Evolutionary conservation across 495 filamentous ascomycete genomes (phyloP).

Genomic region (Durotheca rogersii): DNA sequence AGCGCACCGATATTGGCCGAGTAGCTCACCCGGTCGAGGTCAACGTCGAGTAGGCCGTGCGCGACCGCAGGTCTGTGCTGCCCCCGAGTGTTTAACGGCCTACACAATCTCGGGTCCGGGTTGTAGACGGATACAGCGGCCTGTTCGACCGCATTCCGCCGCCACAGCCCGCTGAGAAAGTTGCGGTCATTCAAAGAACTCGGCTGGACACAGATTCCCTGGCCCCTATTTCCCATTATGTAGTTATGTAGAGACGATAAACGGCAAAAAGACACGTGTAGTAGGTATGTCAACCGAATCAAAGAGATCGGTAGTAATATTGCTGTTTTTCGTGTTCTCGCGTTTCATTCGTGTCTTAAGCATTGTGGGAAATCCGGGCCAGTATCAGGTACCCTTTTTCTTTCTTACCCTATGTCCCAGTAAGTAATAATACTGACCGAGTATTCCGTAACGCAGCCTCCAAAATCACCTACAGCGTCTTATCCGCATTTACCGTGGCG

Average conservation of each 20-base stretch:
- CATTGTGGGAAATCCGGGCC: not conserved
- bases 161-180: slow-evolving; percentile 50
- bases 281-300: slow-evolving; percentile 51
- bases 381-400: too few relatives aligned
- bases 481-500: slow-evolving; percentile 42
- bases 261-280: slow-evolving; percentile 28
- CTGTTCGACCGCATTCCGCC: slow-evolving; percentile 56
- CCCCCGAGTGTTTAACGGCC: slow-evolving; percentile 57
- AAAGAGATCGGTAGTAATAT: slow-evolving; percentile 42
- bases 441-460: slow-evolving; percentile 34
- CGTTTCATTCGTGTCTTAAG: not conserved
- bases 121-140: slow-evolving; percentile 50
- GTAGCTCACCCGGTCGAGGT: slow-evolving; percentile 55
- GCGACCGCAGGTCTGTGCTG: slow-evolving; percentile 55
- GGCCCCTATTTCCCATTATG: not conserved
- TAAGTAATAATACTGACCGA: slow-evolving; percentile 6
- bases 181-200: slow-evolving; percentile 41
- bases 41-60: slow-evolving; percentile 57
- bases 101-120: slow-evolving; percentile 56
- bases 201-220: not conserved
- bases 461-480: too few relatives aligned
- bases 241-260: too few relatives aligned
- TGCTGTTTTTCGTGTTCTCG: not conserved
- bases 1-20: slow-evolving; percentile 55
- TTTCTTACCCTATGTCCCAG: too few relatives aligned